Conservation (phyloP, 1,139 yeast genomes). For the Yamadazyma triangularis region DNA sequence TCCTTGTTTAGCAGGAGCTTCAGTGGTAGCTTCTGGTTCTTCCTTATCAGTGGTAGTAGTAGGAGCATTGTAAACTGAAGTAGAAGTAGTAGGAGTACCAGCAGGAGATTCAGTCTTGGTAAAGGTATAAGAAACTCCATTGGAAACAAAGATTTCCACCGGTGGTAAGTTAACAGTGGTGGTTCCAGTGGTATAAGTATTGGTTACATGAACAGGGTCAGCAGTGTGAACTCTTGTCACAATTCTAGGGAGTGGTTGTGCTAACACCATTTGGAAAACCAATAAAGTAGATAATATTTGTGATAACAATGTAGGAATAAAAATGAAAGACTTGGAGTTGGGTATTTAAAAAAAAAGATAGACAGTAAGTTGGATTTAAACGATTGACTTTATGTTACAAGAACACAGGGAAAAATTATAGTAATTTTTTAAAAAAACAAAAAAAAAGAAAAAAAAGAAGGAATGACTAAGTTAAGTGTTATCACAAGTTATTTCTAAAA, state of each 20-base stretch:
- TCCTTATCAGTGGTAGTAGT: no score
- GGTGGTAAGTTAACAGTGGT: constrained; percentile 61
- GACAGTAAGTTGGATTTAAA: background rate
- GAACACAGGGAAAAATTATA: no score
- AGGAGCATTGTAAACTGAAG: constrained; percentile 19
- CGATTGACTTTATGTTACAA: background rate
- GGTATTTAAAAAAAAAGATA: no score
- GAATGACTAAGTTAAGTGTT: no score
- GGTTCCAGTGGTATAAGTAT: constrained; percentile 54
- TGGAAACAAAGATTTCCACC: constrained; percentile 60
- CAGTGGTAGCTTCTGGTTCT: no score
- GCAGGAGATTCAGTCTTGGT: constrained; percentile 42
- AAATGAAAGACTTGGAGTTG: no score
- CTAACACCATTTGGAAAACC: constrained; percentile 17
- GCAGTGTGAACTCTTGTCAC: constrained; percentile 65
- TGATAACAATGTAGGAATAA: background rate
- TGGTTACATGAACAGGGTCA: constrained; percentile 49
- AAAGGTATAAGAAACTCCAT: constrained; percentile 57
- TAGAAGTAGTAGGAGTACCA: constrained; percentile 29
- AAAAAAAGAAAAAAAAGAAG: no score
- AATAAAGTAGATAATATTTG: constrained; percentile 9
- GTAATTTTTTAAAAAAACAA: no score
- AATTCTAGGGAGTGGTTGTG: constrained; percentile 31
- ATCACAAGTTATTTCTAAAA: no score
- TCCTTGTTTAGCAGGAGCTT: constrained; percentile 5